phyloP scores from a whole-genome alignment of 2,329 filamentous ascomycete species.

The Fonsecaea monophora region DNA sequence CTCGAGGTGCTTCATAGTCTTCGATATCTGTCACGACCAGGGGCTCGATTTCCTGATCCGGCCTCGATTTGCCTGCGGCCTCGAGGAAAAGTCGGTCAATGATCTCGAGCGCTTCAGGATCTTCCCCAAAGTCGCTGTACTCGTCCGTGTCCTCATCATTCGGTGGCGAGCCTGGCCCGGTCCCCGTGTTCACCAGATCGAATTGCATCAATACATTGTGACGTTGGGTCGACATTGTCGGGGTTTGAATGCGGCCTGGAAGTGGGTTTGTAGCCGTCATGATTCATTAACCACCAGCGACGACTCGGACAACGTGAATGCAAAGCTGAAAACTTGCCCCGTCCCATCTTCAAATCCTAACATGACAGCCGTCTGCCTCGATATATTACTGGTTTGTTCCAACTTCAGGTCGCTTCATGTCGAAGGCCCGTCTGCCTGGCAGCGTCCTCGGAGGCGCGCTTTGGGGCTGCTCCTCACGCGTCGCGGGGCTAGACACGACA shows the following conservation, averaged over 20 bases:
- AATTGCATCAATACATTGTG: slow-evolving; percentile 19
- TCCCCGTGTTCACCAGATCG: slow-evolving; percentile 4
- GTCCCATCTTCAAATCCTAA: not conserved
- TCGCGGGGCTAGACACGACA: slow-evolving; percentile 23
- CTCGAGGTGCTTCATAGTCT: slow-evolving; percentile 50
- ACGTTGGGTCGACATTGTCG: slow-evolving; percentile 25
- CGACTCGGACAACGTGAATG: slow-evolving; percentile 4
- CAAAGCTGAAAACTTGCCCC: not conserved
- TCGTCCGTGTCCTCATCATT: slow-evolving; percentile 53
- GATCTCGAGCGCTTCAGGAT: slow-evolving; percentile 59
- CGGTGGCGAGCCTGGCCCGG: not conserved
- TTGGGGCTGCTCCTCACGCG: slow-evolving; percentile 25
- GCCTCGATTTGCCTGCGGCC: slow-evolving; percentile 45
- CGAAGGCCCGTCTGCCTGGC: slow-evolving; percentile 22
- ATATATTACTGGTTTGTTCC: slow-evolving; percentile 5
- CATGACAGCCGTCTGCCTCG: slow-evolving; percentile 3
- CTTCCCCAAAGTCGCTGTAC: slow-evolving; percentile 68
- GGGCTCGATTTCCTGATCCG: slow-evolving; percentile 33
- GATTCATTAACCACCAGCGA: slow-evolving; percentile 8
- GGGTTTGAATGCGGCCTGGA: slow-evolving; percentile 6
- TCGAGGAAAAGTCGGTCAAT: slow-evolving; percentile 60
- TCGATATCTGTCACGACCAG: slow-evolving; percentile 50
- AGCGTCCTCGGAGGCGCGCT: slow-evolving; percentile 2
- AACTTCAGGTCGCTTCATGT: not conserved
- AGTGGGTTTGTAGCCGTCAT: slow-evolving; percentile 33